Base-by-base conservation (phyloP, 257 asterid genomes). In the Lycium ferocissimum region DNA sequence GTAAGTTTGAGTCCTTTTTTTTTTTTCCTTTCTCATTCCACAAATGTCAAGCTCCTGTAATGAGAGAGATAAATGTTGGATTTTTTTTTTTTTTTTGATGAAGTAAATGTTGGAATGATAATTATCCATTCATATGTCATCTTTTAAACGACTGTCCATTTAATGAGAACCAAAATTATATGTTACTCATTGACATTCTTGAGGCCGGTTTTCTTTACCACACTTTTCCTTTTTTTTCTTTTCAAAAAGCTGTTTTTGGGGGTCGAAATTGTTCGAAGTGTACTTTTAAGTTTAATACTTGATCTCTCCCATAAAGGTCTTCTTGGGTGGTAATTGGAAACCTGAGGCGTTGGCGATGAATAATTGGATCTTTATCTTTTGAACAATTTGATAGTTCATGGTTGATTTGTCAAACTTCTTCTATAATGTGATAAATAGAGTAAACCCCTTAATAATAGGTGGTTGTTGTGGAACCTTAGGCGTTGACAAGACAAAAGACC, bases 341-440 rank as follows among this genome's bases (percentile, higher is more conserved):
- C 78, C 22, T 70, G 76, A 69, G 76, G 51, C 2, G 6, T 37
- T 1, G 12, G 2, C 9, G 73, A 15, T 22, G 38, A 22, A 62
- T 65, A 35, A 38, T 69, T 38, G 76, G 22, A 15, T 69, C 14
- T 70, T 17, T 17, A 70, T 38, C 38, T 15, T 43, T 15, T 70
- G 78, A 70, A 15, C 53, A 14, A 70, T 70, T 70, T 18, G 20
- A 70, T 69, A 18, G 54, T 70, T 70, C 78, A 38, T 70, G 53
- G 18, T 69, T 69, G 22, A 37, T 37, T 69, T 69, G 45, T 69
- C 76, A 69, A 37, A 69, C 76, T 69, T 69, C 22, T 35, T 37
- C 76, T 37, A 69, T 69, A 14, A 66, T 15, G 76, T 69, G 11
- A 37, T 69, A 69, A 69, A 13, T 37, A 35, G 43, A 15, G 51